phyloP scores from a whole-genome alignment of 2,329 filamentous ascomycete species.

The Hymenoscyphus fraxineus region DNA sequence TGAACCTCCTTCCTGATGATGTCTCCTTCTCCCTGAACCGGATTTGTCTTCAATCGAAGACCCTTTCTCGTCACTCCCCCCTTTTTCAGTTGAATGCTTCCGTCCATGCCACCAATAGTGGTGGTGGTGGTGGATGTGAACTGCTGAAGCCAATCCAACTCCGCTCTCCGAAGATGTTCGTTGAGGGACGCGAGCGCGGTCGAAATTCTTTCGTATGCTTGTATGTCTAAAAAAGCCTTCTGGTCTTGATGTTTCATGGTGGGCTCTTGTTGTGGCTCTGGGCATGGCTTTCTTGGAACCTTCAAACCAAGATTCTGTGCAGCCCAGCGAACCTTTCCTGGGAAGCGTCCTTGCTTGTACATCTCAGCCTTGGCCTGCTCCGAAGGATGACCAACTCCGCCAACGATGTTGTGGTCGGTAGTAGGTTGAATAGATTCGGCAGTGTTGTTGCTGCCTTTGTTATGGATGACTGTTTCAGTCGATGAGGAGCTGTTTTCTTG shows the following conservation, averaged over 20 bases:
- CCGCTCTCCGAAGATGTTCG: background rate
- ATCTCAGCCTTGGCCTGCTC: background rate
- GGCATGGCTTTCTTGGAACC: background rate
- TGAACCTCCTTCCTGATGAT: background rate
- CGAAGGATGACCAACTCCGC: background rate
- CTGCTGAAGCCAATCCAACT: background rate
- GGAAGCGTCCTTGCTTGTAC: background rate
- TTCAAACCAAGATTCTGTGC: slow-evolving; percentile 1
- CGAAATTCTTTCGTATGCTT: slow-evolving; percentile 27
- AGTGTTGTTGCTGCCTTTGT: background rate
- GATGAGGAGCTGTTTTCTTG: slow-evolving; percentile 35
- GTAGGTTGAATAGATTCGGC: background rate
- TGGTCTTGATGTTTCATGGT: background rate
- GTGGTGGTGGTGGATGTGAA: background rate
- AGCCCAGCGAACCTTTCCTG: background rate
- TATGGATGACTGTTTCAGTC: slow-evolving; percentile 39
- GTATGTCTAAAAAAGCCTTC: slow-evolving; percentile 40
- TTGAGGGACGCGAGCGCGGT: slow-evolving; percentile 37
- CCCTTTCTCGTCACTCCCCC: background rate
- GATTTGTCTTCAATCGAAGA: background rate
- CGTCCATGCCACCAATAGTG: background rate
- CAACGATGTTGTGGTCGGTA: background rate
- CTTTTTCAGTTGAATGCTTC: background rate
- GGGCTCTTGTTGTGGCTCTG: background rate
- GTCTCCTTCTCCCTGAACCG: background rate